Evolutionary conservation across 2,329 filamentous ascomycete species (phyloP), one percentile per base, ranked within the genome.

Genomic region (Aspergillus tubingensis): DNA sequence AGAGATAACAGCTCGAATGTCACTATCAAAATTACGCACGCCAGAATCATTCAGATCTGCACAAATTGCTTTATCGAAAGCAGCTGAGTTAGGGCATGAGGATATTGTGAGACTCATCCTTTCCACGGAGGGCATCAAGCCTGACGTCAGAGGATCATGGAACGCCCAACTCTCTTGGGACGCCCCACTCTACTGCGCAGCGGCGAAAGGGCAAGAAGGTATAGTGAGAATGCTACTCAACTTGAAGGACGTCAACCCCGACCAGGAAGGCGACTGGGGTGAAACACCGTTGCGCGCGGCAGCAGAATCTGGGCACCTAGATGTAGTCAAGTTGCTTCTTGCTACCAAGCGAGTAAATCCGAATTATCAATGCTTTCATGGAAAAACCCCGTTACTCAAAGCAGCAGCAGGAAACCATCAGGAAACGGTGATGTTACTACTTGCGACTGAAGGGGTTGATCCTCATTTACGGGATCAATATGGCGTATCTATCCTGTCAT

Each of bases 21-120:
- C 59, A 11, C 57, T 70, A 39, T 41, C 54, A 25, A 64, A 65
- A 15, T 60, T 5, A 13, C 3, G 6, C 11, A 32, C 10, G 30
- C 30, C 11, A 32, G 1, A 30, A 30, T 32, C 11, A 5, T 32
- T 13, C 10, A 13, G 1, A 10, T 1, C 10, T 30, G 27, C 27
- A 8, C 8, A 10, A 30, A 3, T 10, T 4, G 27, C 27, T 30
- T 4, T 30, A 30, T 10, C 10, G 63, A 23, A 25, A 53, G 32
- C 32, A 25, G n/a, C 36, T n/a, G 15, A 23, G 30, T 10, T 17
- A 3, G 50, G 50, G 3, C 39, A 54, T 47, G 27, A 27, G 13
- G 13, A 10, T 5, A 27, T 59, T 1, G 41, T 59, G 11, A n/a
- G 38, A 13, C 10, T 41, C 3, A 15, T 59, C 10, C 17, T 59